These are phyloP conservation scores for Volvox africanus DNA, from an alignment of 139 green algal species.

Conservation along the genomic window DNA sequence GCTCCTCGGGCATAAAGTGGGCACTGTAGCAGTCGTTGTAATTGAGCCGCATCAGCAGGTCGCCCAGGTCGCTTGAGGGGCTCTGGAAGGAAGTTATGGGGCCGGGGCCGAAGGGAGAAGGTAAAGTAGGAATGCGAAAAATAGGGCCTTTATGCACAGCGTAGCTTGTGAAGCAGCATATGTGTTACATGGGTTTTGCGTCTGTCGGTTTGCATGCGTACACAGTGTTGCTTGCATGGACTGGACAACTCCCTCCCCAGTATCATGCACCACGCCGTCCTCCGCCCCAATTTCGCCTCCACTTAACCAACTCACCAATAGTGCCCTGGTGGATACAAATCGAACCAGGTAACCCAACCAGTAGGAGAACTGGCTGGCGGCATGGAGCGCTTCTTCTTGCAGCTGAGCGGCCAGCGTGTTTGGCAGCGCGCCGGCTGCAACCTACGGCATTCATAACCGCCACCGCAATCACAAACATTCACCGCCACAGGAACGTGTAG, in stretches of 20 bases:
- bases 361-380: conserved; percentile 5
- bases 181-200: no score
- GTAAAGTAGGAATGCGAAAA: neutral
- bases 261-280: no score
- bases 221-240: no score
- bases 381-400: neutral
- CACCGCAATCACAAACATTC: neutral
- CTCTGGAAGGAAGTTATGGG: neutral
- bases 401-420: conserved; percentile 7
- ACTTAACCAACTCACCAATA: neutral
- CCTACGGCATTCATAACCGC: no score
- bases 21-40: conserved; percentile 18
- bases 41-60: conserved; percentile 47
- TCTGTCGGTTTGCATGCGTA: no score
- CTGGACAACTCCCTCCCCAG: no score
- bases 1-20: conserved; percentile 15
- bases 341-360: conserved; percentile 8
- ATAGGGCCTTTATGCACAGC: no score
- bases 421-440: neutral
- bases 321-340: conserved; percentile 19
- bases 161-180: no score
- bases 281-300: no score
- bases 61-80: conserved; percentile 19
- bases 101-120: neutral
- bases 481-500: neutral